Evolutionary conservation across 2,329 filamentous ascomycete genomes (phyloP), one percentile per base, ranked within the genome.

Genomic region (Colletotrichum aenigma): DNA sequence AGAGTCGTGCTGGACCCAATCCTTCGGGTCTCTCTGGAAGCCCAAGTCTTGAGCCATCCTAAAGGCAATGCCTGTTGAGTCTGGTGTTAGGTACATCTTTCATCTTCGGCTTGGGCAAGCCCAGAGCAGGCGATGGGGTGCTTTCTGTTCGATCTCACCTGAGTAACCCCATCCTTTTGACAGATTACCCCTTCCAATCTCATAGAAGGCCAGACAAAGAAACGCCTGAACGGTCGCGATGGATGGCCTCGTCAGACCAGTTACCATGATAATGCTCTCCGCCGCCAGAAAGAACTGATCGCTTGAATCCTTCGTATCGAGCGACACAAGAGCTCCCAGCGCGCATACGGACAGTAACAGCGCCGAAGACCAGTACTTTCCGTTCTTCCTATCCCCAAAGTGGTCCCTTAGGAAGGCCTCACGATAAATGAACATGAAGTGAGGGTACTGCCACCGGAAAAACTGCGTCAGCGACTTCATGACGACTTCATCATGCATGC

Each of bases 341-440:
- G 81, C 80, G 52, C 80, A 81, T 3, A 82, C 75, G 1, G 79
- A 76, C 1, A 81, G 72, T 0, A 82, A 43, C 2, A 82, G 34
- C 0, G 79, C 72, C 2, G 74, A 72, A 2, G 81, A 82, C 81
- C 81, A 82, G 67, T 82, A 82, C 58, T 79, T 82, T 5, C 65
- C 66, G 9, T 60, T 52, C 1, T 66, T 43, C 0, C 74, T 66
- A 21, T 77, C 66, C 7, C 77, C 73, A 28, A 80, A 79, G 28
- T 82, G 78, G 12, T 75, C 69, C 21, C 73, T 18, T 6, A 76
- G 58, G n/a, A 82, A 82, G 0, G 79, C 80, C 26, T 82, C 81
- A 1, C 81, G 79, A 32, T 82, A 82, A 3, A 82, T 79, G 58
- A 82, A 82, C 79, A 82, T 81, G 76, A 82, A 82, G n/a, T 82